Percentiles rank a stretch among this genome's conserved stretches.
Evolutionary conservation across 805 yeast species (phyloP).

Genomic region (Candida germanica): DNA sequence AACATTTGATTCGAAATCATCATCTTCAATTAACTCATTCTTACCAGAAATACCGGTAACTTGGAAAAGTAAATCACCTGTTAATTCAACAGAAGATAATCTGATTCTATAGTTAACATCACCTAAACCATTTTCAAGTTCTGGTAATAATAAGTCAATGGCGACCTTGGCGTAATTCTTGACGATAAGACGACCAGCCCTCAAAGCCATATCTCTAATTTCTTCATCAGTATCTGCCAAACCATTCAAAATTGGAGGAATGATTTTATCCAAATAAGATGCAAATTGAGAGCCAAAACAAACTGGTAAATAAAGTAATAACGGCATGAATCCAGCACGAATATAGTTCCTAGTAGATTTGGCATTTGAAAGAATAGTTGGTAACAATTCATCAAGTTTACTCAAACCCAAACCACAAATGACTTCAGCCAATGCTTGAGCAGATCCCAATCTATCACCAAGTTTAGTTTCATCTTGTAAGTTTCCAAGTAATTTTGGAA

Average conservation of each 20-base stretch:
- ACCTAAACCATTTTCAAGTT: constrained; percentile 83
- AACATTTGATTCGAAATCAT: constrained; percentile 32
- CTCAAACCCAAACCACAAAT: constrained; percentile 85
- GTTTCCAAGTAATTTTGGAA: constrained; percentile 73
- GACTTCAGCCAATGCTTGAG: constrained; percentile 94
- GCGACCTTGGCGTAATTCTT: constrained; percentile 90
- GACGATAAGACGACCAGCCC: constrained; percentile 90
- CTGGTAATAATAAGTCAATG: constrained; percentile 89
- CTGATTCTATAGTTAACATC: constrained; percentile 84
- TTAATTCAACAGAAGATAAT: constrained; percentile 87
- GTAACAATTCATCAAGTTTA: constrained; percentile 86
- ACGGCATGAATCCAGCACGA: constrained; percentile 90
- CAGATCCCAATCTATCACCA: constrained; percentile 95
- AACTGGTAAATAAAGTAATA: constrained; percentile 85
- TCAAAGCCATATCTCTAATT: constrained; percentile 82
- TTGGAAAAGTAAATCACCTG: constrained; percentile 93
- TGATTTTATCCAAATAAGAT: constrained; percentile 79
- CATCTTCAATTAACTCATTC: constrained; percentile 62
- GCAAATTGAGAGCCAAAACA: constrained; percentile 91
- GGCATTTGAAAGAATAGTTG: constrained; percentile 72
- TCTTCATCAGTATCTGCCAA: constrained; percentile 87
- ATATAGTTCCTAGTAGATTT: constrained; percentile 62
- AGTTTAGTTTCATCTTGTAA: constrained; percentile 73
- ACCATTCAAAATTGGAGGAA: constrained; percentile 90
- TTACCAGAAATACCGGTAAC: constrained; percentile 86